phyloP scores from a whole-genome alignment of 371 early-diverging fungal species.

The Ecytonucleospora hepatopenaei region DNA sequence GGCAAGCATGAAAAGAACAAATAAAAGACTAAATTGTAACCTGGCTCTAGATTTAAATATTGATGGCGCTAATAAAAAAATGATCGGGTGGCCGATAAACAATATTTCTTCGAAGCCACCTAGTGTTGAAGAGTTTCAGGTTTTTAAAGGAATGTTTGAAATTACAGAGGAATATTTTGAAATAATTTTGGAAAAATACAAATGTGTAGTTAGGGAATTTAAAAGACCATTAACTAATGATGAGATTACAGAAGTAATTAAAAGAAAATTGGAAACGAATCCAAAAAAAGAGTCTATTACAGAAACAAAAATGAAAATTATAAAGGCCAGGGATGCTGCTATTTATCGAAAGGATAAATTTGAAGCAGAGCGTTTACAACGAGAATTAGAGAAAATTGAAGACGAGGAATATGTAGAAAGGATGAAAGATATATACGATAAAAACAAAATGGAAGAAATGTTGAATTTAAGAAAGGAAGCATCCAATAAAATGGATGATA shows the following conservation, averaged over 20 bases:
- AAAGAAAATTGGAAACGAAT: constrained; percentile 27
- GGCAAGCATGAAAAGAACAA: constrained; percentile 6
- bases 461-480: too few species aligned
- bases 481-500: not conserved
- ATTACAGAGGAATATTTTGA: constrained; percentile 4
- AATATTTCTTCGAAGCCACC: constrained; percentile 39
- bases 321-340: constrained; percentile 34
- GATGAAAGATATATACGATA: not conserved
- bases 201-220: constrained; percentile 25
- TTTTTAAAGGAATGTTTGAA: constrained; percentile 19
- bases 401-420: constrained; percentile 21
- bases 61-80: constrained; percentile 20
- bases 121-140: constrained; percentile 40
- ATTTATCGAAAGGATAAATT: constrained; percentile 31
- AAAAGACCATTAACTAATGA: constrained; percentile 31
- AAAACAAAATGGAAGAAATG: not conserved
- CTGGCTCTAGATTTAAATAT: constrained; percentile 30
- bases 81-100: constrained; percentile 28
- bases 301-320: constrained; percentile 34
- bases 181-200: constrained; percentile 11
- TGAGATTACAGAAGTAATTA: constrained; percentile 41
- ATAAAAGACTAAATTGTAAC: constrained; percentile 34
- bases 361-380: constrained; percentile 25
- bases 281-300: constrained; percentile 27
- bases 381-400: constrained; percentile 41